A percentile compares a stretch with the other conserved stretches of the same genome.
These are phyloP conservation scores for Morella rubra DNA, from an alignment of 306 rosid genomes.

Conservation along the genomic window DNA sequence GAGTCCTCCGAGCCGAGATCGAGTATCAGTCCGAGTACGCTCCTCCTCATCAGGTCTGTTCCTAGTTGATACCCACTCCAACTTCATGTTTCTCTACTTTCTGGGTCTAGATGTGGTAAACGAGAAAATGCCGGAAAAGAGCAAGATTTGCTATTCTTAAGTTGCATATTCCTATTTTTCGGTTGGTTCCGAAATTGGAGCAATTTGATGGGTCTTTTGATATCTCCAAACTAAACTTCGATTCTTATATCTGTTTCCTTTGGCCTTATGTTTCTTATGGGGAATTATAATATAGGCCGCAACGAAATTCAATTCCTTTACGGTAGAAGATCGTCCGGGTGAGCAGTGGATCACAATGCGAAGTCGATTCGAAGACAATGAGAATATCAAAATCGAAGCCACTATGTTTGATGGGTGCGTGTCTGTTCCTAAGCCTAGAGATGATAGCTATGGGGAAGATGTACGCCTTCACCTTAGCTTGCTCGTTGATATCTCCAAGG, in stretches of 20 bases:
- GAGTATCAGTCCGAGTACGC: slow-evolving; percentile 56
- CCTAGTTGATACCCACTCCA: neutral
- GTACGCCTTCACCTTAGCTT: slow-evolving; percentile 66
- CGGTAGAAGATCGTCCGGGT: slow-evolving; percentile 65
- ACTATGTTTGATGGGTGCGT: slow-evolving; percentile 80
- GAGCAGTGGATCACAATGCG: slow-evolving; percentile 66
- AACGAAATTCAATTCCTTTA: slow-evolving; percentile 55
- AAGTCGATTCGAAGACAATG: slow-evolving; percentile 55
- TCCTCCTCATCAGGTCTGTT: slow-evolving; percentile 69
- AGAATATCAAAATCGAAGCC: slow-evolving; percentile 67
- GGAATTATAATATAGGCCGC: slow-evolving; percentile 46
- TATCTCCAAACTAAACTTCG: neutral
- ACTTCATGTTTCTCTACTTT: neutral
- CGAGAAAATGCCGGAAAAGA: neutral
- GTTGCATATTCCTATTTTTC: neutral
- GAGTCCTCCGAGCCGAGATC: slow-evolving; percentile 66
- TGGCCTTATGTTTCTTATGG: neutral
- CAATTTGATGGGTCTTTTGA: neutral
- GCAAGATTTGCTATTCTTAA: neutral
- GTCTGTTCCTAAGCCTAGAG: slow-evolving; percentile 49
- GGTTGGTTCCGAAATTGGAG: neutral
- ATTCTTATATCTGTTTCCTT: neutral
- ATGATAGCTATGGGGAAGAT: slow-evolving; percentile 51
- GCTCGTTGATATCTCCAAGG: slow-evolving; percentile 66
- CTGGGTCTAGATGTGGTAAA: slow-evolving; percentile 5